A percentile compares a stretch with the other conserved stretches of the same genome.
Evolutionary conservation across 139 green algal genomes (phyloP).

Genomic region (Mychonastes homosphaera): DNA sequence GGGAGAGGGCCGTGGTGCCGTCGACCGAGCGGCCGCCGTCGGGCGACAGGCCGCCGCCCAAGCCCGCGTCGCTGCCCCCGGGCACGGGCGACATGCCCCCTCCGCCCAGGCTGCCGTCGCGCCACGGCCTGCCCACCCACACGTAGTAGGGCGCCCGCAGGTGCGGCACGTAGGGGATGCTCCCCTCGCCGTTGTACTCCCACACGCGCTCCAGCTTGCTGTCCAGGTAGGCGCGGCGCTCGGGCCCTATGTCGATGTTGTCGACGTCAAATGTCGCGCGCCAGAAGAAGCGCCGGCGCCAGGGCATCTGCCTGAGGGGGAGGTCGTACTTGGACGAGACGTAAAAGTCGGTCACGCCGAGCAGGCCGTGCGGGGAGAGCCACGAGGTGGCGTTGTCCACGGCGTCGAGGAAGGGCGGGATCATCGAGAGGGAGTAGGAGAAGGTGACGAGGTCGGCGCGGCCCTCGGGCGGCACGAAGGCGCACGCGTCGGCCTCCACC

Average conservation of each 20-base stretch:
- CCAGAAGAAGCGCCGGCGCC: slow-evolving; percentile 88
- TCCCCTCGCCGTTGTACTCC: slow-evolving; percentile 73
- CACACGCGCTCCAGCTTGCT: slow-evolving; percentile 77
- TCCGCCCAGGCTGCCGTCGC: slow-evolving; percentile 3
- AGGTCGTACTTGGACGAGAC: slow-evolving; percentile 83
- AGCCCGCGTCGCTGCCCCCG: slow-evolving; percentile 5
- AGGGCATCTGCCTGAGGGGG: slow-evolving; percentile 84
- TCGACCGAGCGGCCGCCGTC: too few species aligned
- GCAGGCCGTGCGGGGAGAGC: slow-evolving; percentile 65
- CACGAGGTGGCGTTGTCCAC: slow-evolving; percentile 78
- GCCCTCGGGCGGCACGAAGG: slow-evolving; percentile 54
- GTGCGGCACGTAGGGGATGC: slow-evolving; percentile 61
- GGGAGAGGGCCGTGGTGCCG: too few species aligned
- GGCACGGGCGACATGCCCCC: too few species aligned
- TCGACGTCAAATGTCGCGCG: slow-evolving; percentile 84
- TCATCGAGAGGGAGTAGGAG: slow-evolving; percentile 97
- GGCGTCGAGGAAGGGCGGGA: slow-evolving; percentile 88
- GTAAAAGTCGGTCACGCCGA: slow-evolving; percentile 91
- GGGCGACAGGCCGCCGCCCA: too few species aligned
- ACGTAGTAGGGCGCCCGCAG: slow-evolving; percentile 89
- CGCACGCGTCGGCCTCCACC: slow-evolving; percentile 85
- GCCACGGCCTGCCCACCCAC: slow-evolving; percentile 64
- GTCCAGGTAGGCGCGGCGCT: slow-evolving; percentile 87
- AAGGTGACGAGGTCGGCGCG: slow-evolving; percentile 88
- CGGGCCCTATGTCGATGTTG: slow-evolving; percentile 92